A percentile compares a stretch with the other conserved stretches of the same genome.
phyloP scores from a whole-genome alignment of 2,329 filamentous ascomycete genomes.

The Xylariaceae sp. region DNA sequence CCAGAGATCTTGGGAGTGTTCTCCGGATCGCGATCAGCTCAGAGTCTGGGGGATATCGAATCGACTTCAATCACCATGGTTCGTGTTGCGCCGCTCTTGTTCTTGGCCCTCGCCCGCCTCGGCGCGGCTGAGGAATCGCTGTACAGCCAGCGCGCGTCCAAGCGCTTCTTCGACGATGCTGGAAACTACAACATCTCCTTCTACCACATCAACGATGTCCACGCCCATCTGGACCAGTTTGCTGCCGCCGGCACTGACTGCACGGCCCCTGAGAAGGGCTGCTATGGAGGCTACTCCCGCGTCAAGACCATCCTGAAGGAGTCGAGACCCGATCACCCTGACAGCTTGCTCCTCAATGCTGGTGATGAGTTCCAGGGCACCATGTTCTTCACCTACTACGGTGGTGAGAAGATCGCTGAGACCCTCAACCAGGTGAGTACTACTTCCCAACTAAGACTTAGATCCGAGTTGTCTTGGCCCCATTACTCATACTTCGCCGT shows the following conservation, averaged over 20 bases:
- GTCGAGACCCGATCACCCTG: conserved; percentile 51
- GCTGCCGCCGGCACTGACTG: conserved; percentile 58
- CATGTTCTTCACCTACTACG: conserved; percentile 62
- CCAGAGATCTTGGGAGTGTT: background rate
- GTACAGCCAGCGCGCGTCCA: conserved; percentile 43
- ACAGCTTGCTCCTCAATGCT: conserved; percentile 58
- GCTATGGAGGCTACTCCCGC: conserved; percentile 60
- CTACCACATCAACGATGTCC: conserved; percentile 66
- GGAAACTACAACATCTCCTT: conserved; percentile 56
- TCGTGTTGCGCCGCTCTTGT: conserved; percentile 13
- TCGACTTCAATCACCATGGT: conserved; percentile 17
- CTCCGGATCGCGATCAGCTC: background rate
- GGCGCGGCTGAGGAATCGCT: conserved; percentile 41
- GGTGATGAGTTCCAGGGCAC: conserved; percentile 69
- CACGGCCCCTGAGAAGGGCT: conserved; percentile 49
- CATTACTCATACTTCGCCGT: background rate
- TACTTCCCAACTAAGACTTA: background rate
- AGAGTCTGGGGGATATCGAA: background rate
- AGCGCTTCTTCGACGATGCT: conserved; percentile 44
- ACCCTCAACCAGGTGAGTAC: conserved; percentile 47
- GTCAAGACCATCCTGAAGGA: conserved; percentile 57
- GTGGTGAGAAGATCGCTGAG: conserved; percentile 62
- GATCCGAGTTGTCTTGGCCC: background rate
- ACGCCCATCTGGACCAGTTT: conserved; percentile 62
- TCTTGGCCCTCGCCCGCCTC: conserved; percentile 18